These are phyloP conservation scores for Harrya chromipes DNA, from an alignment of 768 basidiomycete species.

Conservation along the genomic window DNA sequence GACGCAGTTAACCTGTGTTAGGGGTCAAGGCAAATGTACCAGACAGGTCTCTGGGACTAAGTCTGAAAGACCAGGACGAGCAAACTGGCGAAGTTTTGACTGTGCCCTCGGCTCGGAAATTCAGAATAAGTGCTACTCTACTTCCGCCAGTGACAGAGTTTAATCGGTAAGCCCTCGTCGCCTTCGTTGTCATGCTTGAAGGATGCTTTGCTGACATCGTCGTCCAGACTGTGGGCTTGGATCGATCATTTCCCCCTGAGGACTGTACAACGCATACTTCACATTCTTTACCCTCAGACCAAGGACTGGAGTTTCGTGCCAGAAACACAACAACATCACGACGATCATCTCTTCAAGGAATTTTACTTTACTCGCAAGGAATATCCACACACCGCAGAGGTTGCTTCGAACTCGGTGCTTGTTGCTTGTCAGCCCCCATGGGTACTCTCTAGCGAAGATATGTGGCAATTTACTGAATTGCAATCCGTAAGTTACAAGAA, in stretches of 20 bases:
- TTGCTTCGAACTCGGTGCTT: slow-evolving; percentile 38
- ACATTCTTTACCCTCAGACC: slow-evolving; percentile 43
- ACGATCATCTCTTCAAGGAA: slow-evolving; percentile 42
- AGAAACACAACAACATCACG: slow-evolving; percentile 31
- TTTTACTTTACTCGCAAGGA: slow-evolving; percentile 41
- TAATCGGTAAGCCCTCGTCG: slow-evolving; percentile 21
- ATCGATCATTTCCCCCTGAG: slow-evolving; percentile 33
- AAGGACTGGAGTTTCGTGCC: slow-evolving; percentile 42
- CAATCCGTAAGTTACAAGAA: slow-evolving; percentile 20
- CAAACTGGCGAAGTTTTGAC: slow-evolving; percentile 28
- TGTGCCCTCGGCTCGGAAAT: slow-evolving; percentile 31
- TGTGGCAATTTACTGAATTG: slow-evolving; percentile 50
- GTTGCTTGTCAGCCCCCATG: slow-evolving; percentile 62
- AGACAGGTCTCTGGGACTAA: slow-evolving; percentile 23
- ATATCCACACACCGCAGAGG: slow-evolving; percentile 20
- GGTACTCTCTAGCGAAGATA: slow-evolving; percentile 51
- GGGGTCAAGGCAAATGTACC: slow-evolving; percentile 31
- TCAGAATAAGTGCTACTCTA: slow-evolving; percentile 22
- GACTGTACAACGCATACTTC: slow-evolving; percentile 37
- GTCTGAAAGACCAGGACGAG: slow-evolving; percentile 24
- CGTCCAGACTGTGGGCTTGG: slow-evolving; percentile 29
- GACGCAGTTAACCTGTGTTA: slow-evolving; percentile 3
- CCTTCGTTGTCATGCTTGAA: neutral
- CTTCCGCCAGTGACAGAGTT: slow-evolving; percentile 33
- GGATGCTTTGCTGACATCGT: neutral